These are phyloP conservation scores for Pleomassaria siparia DNA, from an alignment of 2,329 filamentous ascomycete species.

Conservation along the genomic window DNA sequence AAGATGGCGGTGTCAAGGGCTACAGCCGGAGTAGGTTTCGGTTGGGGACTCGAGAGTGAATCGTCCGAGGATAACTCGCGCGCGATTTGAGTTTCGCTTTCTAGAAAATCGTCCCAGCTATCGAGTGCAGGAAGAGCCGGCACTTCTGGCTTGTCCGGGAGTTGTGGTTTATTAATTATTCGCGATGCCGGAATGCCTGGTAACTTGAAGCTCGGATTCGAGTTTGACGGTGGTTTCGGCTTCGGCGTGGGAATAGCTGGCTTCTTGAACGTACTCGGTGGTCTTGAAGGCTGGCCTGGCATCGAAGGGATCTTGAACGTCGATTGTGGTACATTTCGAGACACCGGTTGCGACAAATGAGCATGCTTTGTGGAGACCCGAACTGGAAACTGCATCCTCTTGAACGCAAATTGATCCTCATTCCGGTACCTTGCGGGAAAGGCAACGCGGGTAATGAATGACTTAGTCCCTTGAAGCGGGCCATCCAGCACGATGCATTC, in stretches of 20 bases:
- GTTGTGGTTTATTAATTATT: background rate
- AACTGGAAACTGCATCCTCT: slow-evolving; percentile 36
- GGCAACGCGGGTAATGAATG: slow-evolving; percentile 28
- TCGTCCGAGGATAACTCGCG: slow-evolving; percentile 41
- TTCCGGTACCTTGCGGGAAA: slow-evolving; percentile 35
- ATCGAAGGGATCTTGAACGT: slow-evolving; percentile 26
- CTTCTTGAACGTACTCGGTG: slow-evolving; percentile 11
- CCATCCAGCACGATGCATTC: slow-evolving; percentile 38
- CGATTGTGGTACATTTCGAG: slow-evolving; percentile 12
- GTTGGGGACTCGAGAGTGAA: background rate
- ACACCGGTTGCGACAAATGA: background rate
- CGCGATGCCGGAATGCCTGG: slow-evolving; percentile 29
- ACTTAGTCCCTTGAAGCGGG: slow-evolving; percentile 35
- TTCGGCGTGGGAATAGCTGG: slow-evolving; percentile 6
- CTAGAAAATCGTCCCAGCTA: slow-evolving; percentile 46
- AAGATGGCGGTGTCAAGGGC: slow-evolving; percentile 18
- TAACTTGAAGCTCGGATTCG: slow-evolving; percentile 26
- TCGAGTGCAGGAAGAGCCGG: slow-evolving; percentile 12
- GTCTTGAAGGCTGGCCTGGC: slow-evolving; percentile 8
- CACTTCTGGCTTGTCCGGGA: background rate
- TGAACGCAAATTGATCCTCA: slow-evolving; percentile 26
- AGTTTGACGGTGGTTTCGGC: slow-evolving; percentile 6
- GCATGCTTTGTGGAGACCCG: slow-evolving; percentile 26
- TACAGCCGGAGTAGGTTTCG: background rate
- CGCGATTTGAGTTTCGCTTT: slow-evolving; percentile 49